These are phyloP conservation scores for Psidium guajava DNA, from an alignment of 345 rosid species.

Conservation along the genomic window DNA sequence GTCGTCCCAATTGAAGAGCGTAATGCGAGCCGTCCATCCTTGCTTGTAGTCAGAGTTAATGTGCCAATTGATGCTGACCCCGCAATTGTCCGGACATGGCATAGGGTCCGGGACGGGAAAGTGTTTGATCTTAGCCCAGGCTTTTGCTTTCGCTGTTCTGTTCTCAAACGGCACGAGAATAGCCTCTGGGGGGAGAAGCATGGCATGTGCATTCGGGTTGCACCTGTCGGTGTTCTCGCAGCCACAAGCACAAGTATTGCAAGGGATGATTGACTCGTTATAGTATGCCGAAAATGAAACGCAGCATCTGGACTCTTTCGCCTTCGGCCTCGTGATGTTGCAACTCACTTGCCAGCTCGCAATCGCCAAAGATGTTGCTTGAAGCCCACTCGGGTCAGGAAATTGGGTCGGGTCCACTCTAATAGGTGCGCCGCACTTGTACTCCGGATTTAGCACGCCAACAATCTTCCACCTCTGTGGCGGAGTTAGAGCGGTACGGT, in stretches of 20 bases:
- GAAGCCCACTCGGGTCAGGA: conserved; percentile 64
- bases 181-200: conserved; percentile 75
- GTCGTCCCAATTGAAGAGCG: conserved; percentile 75
- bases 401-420: conserved; percentile 63
- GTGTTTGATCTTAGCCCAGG: conserved; percentile 63
- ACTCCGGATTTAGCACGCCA: conserved; percentile 51
- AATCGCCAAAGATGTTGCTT: conserved; percentile 28
- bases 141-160: conserved; percentile 56
- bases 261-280: conserved; percentile 67
- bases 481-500: conserved; percentile 59
- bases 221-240: conserved; percentile 42
- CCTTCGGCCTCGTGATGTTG: conserved; percentile 66
- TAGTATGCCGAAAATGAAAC: conserved; percentile 95
- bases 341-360: conserved; percentile 80
- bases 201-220: conserved; percentile 27
- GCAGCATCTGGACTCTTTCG: conserved; percentile 50
- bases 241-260: conserved; percentile 91
- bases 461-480: conserved; percentile 66
- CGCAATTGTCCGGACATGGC: conserved; percentile 95
- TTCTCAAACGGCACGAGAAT: conserved; percentile 66
- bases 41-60: conserved; percentile 45
- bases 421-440: conserved; percentile 70
- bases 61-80: conserved; percentile 92
- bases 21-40: conserved; percentile 83
- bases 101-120: conserved; percentile 34